A percentile compares a stretch with the other conserved stretches of the same genome.
Evolutionary conservation across 1,139 yeast genomes (phyloP).

Genomic region (Kodamaea sp.): DNA sequence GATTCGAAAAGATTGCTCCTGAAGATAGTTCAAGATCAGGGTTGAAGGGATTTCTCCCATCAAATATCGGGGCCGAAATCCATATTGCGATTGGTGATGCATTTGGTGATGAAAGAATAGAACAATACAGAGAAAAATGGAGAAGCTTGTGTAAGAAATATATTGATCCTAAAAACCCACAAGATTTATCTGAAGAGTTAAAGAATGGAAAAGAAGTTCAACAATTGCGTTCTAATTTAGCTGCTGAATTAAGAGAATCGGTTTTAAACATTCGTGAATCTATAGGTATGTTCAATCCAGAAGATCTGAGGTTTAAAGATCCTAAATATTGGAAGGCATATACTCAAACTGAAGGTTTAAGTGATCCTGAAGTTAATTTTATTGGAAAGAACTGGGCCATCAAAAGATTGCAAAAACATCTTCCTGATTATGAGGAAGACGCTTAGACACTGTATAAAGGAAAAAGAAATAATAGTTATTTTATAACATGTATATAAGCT

Average conservation of each 20-base stretch:
- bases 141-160: conserved; percentile 52
- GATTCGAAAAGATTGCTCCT: conserved; percentile 85
- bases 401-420: conserved; percentile 57
- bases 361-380: conserved; percentile 65
- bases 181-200: conserved; percentile 59
- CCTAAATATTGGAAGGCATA: conserved; percentile 72
- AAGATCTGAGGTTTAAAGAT: conserved; percentile 54
- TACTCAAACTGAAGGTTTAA: conserved; percentile 60
- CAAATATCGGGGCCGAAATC: conserved; percentile 64
- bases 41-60: conserved; percentile 56
- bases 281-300: conserved; percentile 47
- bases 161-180: conserved; percentile 46
- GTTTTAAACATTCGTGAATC: conserved; percentile 57
- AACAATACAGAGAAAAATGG: conserved; percentile 66
- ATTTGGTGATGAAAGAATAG: conserved; percentile 58
- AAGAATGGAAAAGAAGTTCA: conserved; percentile 62
- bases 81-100: conserved; percentile 72
- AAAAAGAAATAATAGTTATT: conserved; percentile 1
- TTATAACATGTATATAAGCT: background rate
- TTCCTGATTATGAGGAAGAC: conserved; percentile 36
- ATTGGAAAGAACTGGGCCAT: conserved; percentile 81
- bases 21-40: conserved; percentile 61
- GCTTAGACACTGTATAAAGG: conserved; percentile 2
- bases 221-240: conserved; percentile 62
- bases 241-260: conserved; percentile 61